phyloP scores from a whole-genome alignment of 2,329 filamentous ascomycete species.

The Penicillium hesseltinei region DNA sequence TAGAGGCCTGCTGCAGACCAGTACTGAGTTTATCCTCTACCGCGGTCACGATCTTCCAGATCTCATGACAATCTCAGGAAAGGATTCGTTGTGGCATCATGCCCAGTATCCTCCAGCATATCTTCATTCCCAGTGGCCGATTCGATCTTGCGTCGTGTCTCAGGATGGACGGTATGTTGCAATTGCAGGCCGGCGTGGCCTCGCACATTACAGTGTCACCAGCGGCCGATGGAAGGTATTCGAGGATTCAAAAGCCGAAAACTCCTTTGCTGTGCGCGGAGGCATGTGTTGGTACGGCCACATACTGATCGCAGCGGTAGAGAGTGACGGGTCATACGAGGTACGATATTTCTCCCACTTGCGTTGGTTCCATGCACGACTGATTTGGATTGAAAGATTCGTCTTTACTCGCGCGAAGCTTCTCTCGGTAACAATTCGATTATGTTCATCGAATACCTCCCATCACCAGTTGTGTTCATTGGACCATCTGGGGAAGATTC shows the following conservation, averaged over 20 bases:
- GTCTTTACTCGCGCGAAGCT: conserved; percentile 88
- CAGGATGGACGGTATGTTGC: conserved; percentile 91
- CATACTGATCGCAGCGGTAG: conserved; percentile 89
- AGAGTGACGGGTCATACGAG: conserved; percentile 77
- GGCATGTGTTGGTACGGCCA: conserved; percentile 99
- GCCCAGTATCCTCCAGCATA: conserved; percentile 82
- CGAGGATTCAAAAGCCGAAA: conserved; percentile 73
- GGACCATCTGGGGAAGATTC: conserved; percentile 91
- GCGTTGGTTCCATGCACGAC: background rate
- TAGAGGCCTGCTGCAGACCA: conserved; percentile 83
- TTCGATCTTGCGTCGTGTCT: conserved; percentile 81
- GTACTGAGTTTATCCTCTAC: conserved; percentile 85
- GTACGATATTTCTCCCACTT: conserved; percentile 35
- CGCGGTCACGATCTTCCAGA: conserved; percentile 89
- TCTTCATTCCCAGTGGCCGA: conserved; percentile 89
- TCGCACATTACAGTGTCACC: conserved; percentile 93
- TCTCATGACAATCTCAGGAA: conserved; percentile 84
- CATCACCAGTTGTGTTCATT: conserved; percentile 84
- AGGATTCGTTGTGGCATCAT: conserved; percentile 93
- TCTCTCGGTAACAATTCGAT: conserved; percentile 70
- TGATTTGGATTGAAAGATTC: conserved; percentile 53
- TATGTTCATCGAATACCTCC: conserved; percentile 73
- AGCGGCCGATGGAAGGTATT: conserved; percentile 97
- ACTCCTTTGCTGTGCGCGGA: conserved; percentile 86
- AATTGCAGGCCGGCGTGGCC: conserved; percentile 85